Percentiles rank a stretch among this genome's conserved stretches.
Evolutionary conservation across 768 basidiomycete genomes (phyloP).

Genomic region (Tricholoma terreum): DNA sequence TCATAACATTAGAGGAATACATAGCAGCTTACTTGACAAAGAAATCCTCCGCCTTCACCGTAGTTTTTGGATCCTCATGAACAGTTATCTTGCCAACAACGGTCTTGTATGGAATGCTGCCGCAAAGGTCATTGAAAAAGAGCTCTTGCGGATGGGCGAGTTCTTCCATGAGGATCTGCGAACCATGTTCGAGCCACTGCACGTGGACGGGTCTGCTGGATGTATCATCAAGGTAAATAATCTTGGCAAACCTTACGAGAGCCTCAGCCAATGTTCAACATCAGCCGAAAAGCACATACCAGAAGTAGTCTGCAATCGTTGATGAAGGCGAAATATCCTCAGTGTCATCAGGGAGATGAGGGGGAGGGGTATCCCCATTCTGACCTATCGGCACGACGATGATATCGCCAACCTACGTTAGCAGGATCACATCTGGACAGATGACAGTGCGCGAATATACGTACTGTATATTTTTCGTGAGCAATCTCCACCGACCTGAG

Average conservation of each 20-base stretch:
- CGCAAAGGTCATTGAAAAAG: conserved; percentile 58
- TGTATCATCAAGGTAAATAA: conserved; percentile 49
- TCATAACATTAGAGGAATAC: neutral
- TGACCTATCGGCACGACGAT: conserved; percentile 47
- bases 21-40: conserved; percentile 50
- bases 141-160: conserved; percentile 63
- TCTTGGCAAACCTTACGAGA: conserved; percentile 59
- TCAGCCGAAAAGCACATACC: conserved; percentile 35
- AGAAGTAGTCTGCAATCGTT: conserved; percentile 58
- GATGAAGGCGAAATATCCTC: conserved; percentile 35
- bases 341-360: conserved; percentile 30
- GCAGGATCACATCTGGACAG: neutral
- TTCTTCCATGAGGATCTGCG: conserved; percentile 57
- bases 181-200: conserved; percentile 74
- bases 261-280: neutral
- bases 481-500: conserved; percentile 42
- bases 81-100: conserved; percentile 51
- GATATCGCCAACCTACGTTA: conserved; percentile 57
- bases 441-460: conserved; percentile 8
- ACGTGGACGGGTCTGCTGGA: conserved; percentile 49
- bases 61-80: conserved; percentile 27
- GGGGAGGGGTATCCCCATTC: conserved; percentile 23
- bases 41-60: conserved; percentile 38
- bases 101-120: conserved; percentile 31
- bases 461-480: conserved; percentile 40